Percentiles rank a stretch among this genome's conserved stretches.
These are phyloP conservation scores for Tuber brumale DNA, from an alignment of 495 filamentous ascomycete genomes.

Conservation along the genomic window DNA sequence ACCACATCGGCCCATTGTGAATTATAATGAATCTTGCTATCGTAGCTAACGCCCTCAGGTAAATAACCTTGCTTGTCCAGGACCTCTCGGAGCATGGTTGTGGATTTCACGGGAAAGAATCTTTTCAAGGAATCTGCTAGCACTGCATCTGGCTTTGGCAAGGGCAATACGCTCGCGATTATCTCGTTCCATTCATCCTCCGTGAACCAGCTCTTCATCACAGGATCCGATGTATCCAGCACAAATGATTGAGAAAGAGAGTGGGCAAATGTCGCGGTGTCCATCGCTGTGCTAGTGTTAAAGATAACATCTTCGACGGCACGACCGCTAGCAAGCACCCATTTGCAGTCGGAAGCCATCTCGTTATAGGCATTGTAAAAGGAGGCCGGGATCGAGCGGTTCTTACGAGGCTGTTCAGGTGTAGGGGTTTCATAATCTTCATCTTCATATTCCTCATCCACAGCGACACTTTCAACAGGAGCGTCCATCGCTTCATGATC, in stretches of 20 bases:
- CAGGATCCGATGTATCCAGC: conserved; percentile 21
- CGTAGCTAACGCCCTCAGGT: conserved; percentile 10
- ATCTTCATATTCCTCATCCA: conserved; percentile 12
- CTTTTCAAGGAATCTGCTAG: conserved; percentile 24
- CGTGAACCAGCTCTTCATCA: conserved; percentile 14
- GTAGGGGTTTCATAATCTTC: not conserved
- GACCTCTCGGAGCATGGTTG: conserved; percentile 12
- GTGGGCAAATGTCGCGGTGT: conserved; percentile 23
- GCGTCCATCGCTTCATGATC: conserved; percentile 5
- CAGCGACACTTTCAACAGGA: not conserved
- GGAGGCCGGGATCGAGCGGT: conserved; percentile 7
- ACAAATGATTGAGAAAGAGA: conserved; percentile 30
- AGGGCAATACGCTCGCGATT: conserved; percentile 7
- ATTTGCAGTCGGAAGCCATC: conserved; percentile 19
- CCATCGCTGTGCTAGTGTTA: conserved; percentile 14
- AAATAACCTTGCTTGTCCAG: conserved; percentile 17
- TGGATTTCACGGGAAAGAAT: conserved; percentile 23
- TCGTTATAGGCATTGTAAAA: conserved; percentile 22
- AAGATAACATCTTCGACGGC: conserved; percentile 25
- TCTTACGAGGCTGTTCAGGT: not conserved
- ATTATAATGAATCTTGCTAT: conserved; percentile 18
- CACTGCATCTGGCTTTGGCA: conserved; percentile 19
- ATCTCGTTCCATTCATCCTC: conserved; percentile 25
- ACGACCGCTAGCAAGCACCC: conserved; percentile 28
- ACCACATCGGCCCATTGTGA: conserved; percentile 28